These are phyloP conservation scores for Kwoniella sp. DNA, from an alignment of 768 basidiomycete species.

Conservation along the genomic window DNA sequence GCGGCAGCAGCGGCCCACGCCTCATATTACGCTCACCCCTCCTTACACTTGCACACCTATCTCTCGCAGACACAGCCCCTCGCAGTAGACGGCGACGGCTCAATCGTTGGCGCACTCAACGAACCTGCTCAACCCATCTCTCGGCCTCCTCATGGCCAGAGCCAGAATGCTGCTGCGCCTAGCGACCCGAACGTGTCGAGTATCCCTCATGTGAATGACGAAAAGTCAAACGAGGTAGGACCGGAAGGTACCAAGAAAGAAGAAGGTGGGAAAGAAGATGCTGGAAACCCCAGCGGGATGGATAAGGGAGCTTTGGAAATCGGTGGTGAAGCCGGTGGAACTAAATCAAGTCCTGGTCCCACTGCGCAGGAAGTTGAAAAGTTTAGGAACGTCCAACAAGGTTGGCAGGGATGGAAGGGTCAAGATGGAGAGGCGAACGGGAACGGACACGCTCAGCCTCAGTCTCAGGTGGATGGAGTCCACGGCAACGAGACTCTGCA, in stretches of 20 bases:
- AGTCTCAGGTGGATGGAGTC: not conserved
- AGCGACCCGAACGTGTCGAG: slow-evolving; percentile 15
- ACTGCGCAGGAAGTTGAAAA: slow-evolving; percentile 36
- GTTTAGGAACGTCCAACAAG: slow-evolving; percentile 16
- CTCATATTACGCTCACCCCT: slow-evolving; percentile 48
- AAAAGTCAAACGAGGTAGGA: slow-evolving; percentile 20
- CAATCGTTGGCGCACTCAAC: slow-evolving; percentile 11
- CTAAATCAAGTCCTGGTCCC: slow-evolving; percentile 40
- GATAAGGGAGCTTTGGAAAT: slow-evolving; percentile 44
- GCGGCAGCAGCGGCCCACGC: slow-evolving; percentile 50
- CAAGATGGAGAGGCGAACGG: slow-evolving; percentile 10
- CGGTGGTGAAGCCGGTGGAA: slow-evolving; percentile 44
- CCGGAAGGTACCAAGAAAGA: slow-evolving; percentile 43
- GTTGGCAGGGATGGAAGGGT: slow-evolving; percentile 15
- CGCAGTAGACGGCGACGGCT: slow-evolving; percentile 4
- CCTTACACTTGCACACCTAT: slow-evolving; percentile 44
- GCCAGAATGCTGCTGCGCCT: not conserved
- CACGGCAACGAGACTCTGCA: slow-evolving; percentile 3
- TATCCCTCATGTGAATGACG: slow-evolving; percentile 18
- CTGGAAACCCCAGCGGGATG: slow-evolving; percentile 38
- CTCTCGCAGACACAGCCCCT: slow-evolving; percentile 13
- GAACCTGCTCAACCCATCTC: slow-evolving; percentile 4
- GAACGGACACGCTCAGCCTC: not conserved
- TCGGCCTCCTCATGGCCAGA: not conserved
- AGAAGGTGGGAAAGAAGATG: slow-evolving; percentile 45